Percentiles rank a stretch among this genome's conserved stretches.
Conservation (phyloP, 225 moss, liverwort and hornwort genomes). For the Climacium dendroides region DNA sequence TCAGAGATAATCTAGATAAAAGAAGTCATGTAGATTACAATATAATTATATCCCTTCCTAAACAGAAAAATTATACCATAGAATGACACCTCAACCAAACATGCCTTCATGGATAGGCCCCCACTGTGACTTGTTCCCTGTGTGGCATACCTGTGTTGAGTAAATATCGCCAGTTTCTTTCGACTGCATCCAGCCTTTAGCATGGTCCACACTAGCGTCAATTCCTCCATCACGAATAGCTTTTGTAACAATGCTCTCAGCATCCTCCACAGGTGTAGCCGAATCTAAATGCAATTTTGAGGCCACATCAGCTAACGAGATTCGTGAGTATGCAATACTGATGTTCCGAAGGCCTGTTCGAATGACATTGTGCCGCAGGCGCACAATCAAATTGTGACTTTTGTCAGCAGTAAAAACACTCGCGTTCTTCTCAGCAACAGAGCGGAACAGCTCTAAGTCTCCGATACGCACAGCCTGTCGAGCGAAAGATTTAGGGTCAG, state of each 20-base stretch:
- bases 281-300: constrained; percentile 87
- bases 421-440: constrained; percentile 68
- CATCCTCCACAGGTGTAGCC: constrained; percentile 83
- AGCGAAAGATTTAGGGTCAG: background rate
- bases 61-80: background rate
- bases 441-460: constrained; percentile 84
- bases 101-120: background rate
- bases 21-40: background rate
- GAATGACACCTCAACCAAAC: background rate
- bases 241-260: constrained; percentile 93
- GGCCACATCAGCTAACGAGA: constrained; percentile 77
- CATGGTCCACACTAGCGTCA: constrained; percentile 84
- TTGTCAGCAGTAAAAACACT: constrained; percentile 74
- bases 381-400: constrained; percentile 91
- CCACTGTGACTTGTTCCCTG: background rate
- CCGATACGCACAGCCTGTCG: constrained; percentile 93
- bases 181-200: constrained; percentile 95
- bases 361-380: constrained; percentile 90
- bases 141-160: constrained; percentile 56
- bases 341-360: constrained; percentile 93
- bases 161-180: constrained; percentile 97
- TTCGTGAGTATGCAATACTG: constrained; percentile 94
- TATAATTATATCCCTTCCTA: background rate
- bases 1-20: background rate
- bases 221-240: constrained; percentile 97